Evolutionary conservation across 1,139 yeast genomes (phyloP).

Genomic region (Suhomyces maxii): DNA sequence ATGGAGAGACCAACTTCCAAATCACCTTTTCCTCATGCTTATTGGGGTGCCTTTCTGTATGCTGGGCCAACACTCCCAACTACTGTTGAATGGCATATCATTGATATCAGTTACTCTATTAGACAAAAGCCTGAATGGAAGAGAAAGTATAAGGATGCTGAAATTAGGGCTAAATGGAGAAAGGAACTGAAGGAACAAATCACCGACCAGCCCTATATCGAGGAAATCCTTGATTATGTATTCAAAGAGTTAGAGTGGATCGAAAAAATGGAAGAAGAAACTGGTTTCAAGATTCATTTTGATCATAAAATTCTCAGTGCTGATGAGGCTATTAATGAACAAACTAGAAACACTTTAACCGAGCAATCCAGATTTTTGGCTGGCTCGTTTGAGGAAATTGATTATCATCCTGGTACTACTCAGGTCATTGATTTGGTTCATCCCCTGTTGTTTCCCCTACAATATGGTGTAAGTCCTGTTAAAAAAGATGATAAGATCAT

Average conservation of each 20-base stretch:
- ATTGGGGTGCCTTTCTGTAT: too few species aligned
- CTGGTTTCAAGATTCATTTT: constrained; percentile 10
- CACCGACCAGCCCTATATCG: constrained; percentile 9
- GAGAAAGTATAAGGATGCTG: constrained; percentile 26
- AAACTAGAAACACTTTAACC: constrained; percentile 11
- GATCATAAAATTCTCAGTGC: too few species aligned
- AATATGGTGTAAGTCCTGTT: constrained; percentile 36
- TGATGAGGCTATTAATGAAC: too few species aligned
- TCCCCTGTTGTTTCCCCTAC: constrained; percentile 43
- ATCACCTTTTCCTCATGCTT: too few species aligned
- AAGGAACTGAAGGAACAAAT: constrained; percentile 24
- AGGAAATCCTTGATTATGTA: constrained; percentile 24
- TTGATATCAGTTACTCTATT: neutral
- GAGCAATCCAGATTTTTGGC: constrained; percentile 15
- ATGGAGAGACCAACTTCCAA: too few species aligned
- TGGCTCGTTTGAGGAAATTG: constrained; percentile 20
- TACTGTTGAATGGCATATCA: too few species aligned
- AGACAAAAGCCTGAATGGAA: constrained; percentile 34
- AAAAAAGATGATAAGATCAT: neutral
- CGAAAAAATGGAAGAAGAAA: constrained; percentile 16
- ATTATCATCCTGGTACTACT: constrained; percentile 40
- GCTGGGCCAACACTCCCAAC: too few species aligned
- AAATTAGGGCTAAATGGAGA: constrained; percentile 33
- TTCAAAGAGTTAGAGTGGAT: constrained; percentile 33
- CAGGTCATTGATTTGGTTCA: constrained; percentile 44